These are phyloP conservation scores for Colletotrichum higginsianum DNA, from an alignment of 2,329 filamentous ascomycete species.

Conservation along the genomic window DNA sequence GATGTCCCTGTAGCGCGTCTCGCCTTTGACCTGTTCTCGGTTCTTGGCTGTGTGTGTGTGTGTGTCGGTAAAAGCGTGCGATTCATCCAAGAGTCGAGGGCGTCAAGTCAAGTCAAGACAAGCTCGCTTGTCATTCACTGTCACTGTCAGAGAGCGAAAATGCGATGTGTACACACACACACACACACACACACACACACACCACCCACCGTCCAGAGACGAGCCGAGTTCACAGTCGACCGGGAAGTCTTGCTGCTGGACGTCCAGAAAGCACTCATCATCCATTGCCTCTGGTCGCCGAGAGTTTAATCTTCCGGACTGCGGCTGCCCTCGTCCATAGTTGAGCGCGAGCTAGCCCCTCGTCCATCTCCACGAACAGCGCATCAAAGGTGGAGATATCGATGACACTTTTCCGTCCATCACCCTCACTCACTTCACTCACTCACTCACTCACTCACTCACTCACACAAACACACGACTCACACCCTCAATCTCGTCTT, in stretches of 20 bases:
- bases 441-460: neutral
- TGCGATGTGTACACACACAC: too few relatives aligned
- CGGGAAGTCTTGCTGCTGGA: neutral
- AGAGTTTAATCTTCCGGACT: slow-evolving; percentile 2
- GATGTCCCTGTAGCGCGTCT: slow-evolving; percentile 24
- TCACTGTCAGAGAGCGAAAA: neutral
- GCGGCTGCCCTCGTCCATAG: neutral
- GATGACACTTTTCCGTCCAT: slow-evolving; percentile 17
- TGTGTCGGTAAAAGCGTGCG: neutral
- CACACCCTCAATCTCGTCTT: neutral
- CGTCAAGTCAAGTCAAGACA: neutral
- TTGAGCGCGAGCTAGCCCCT: neutral
- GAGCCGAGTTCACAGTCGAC: slow-evolving; percentile 26
- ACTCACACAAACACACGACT: neutral
- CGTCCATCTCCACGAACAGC: slow-evolving; percentile 25
- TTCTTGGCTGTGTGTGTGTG: neutral
- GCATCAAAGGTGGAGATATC: slow-evolving; percentile 34
- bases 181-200: too few relatives aligned
- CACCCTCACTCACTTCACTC: neutral
- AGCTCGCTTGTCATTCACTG: neutral
- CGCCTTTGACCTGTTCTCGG: slow-evolving; percentile 19
- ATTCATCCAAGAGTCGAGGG: too few relatives aligned
- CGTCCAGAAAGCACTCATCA: neutral
- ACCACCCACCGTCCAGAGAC: neutral
- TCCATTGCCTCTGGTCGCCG: neutral